Evolutionary conservation across 1,284 basidiomycete species (phyloP).

Genomic region (Phylloboletellus chloephorus): DNA sequence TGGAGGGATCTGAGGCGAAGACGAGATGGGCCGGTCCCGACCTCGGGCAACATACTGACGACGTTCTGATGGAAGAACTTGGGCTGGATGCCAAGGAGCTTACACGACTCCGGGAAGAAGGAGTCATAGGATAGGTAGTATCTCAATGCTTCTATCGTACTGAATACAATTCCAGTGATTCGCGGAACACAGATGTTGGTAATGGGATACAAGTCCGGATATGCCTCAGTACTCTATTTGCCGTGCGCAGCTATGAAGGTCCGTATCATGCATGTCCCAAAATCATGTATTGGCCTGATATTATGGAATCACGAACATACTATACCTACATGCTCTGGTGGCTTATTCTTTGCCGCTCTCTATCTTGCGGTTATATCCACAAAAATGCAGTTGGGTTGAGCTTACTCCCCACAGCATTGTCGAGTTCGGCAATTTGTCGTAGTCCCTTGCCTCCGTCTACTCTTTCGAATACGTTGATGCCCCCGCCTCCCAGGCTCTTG

Average conservation of each 20-base stretch:
- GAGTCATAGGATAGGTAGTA: slow-evolving; percentile 38
- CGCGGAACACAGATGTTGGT: no score
- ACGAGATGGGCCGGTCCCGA: slow-evolving; percentile 66
- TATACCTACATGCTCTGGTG: no score
- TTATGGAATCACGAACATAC: no score
- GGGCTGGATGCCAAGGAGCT: slow-evolving; percentile 44
- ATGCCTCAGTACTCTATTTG: no score
- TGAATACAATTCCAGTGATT: no score
- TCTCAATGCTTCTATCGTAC: neutral
- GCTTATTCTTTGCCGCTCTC: neutral
- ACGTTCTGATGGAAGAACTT: slow-evolving; percentile 49
- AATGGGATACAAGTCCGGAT: no score
- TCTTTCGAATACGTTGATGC: slow-evolving; percentile 50
- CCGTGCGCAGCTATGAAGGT: no score
- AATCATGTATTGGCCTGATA: no score
- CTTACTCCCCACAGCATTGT: slow-evolving; percentile 27
- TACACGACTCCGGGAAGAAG: slow-evolving; percentile 38
- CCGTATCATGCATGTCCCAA: no score
- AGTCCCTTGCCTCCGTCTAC: slow-evolving; percentile 43
- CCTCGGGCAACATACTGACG: slow-evolving; percentile 57
- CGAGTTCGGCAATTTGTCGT: slow-evolving; percentile 37
- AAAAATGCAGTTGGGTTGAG: slow-evolving; percentile 43
- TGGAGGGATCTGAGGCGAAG: slow-evolving; percentile 50
- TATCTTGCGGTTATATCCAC: slow-evolving; percentile 32
- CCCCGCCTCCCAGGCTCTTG: slow-evolving; percentile 36